Conservation (phyloP, 345 rosid species). For the Hibiscus syriacus region DNA sequence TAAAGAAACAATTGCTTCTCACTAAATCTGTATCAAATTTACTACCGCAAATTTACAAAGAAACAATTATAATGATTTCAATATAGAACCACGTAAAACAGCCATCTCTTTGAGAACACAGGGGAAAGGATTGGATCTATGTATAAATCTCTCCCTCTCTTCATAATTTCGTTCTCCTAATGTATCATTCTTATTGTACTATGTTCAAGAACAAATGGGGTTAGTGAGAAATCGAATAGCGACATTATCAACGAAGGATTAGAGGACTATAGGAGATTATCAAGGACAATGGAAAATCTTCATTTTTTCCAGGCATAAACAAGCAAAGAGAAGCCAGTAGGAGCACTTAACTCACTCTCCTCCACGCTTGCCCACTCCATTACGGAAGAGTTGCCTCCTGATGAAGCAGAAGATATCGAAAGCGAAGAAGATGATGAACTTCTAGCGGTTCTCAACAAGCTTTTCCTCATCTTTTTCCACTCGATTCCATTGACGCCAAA, state of each 20-base stretch:
- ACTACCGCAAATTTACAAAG: background rate
- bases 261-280: background rate
- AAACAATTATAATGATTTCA: background rate
- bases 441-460: conserved; percentile 46
- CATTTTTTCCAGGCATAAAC: conserved; percentile 88
- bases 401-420: conserved; percentile 73
- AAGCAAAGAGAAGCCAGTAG: conserved; percentile 66
- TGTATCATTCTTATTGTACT: conserved; percentile 1
- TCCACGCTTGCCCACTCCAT: conserved; percentile 87
- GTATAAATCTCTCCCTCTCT: background rate
- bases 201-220: conserved; percentile 40
- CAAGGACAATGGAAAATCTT: too few relatives aligned
- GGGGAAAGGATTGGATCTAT: conserved; percentile 3
- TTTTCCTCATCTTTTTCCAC: conserved; percentile 80
- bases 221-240: conserved; percentile 18
- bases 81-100: background rate
- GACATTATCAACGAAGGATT: conserved; percentile 10
- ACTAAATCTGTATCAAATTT: background rate
- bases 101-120: background rate
- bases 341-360: conserved; percentile 48
- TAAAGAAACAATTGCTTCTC: background rate
- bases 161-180: conserved; percentile 1
- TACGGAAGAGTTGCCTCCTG: conserved; percentile 70
- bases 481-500: conserved; percentile 53
- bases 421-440: conserved; percentile 74